Evolutionary conservation across 192 early-diverging fungal species (phyloP), one percentile per base, ranked within the genome.

Genomic region (Coemansia umbellata): DNA sequence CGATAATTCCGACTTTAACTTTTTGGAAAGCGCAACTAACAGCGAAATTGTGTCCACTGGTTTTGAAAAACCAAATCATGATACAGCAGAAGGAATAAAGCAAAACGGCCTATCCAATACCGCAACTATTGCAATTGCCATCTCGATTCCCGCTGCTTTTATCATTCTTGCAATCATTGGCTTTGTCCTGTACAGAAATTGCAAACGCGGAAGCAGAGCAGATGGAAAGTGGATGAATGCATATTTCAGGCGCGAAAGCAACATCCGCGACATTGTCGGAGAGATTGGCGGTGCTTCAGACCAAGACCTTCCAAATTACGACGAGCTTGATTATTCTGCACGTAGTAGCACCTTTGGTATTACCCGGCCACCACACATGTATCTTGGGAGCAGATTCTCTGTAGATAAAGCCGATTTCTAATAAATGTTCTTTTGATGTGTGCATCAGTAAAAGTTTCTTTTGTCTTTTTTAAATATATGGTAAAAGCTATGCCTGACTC

Each of bases 101-200:
- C 36, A 33, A 14, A 35, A 10, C 36, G 44, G n/a, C n/a, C n/a
- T 55, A n/a, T 31, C 40, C 11, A 55, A 27, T 18, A 27, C 39
- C 13, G 53, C 58, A 1, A 40, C 40, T 13, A 54, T 68, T 24
- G 65, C 65, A 5, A 35, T 68, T 27, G 41, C 32, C 8, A 53
- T 68, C 27, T 45, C 58, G 23, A 50, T 56, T 13, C 53, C 65
- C 11, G 21, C 47, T 8, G 33, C 50, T 6, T 31, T 55, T 1
- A 56, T 68, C 1, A 26, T 53, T 17, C 13, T 59, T 30, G 53
- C 47, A 10, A 14, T 49, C 17, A 26, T 51, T n/a, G 47, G 18
- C 9, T 67, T 50, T 18, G 10, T 68, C 2, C 37, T 55, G 26
- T 56, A 36, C 42, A 33, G 37, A 15, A 60, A 47, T 10, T 42